phyloP scores from a whole-genome alignment of 2,329 filamentous ascomycete species.

The Parasarocladium wereldwijsianum region DNA sequence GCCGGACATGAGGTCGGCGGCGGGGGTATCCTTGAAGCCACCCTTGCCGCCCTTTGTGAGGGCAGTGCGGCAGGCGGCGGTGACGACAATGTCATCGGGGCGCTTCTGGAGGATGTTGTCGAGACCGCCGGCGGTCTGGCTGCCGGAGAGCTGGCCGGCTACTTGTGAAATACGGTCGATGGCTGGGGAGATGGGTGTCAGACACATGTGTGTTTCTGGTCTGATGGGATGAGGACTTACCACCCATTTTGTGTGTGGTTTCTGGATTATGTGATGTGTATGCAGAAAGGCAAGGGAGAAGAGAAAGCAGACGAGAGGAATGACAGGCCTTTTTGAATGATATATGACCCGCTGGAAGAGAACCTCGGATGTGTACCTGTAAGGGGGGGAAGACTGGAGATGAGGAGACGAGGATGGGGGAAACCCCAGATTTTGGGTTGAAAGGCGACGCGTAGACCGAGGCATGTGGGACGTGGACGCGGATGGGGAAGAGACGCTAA shows the following conservation, averaged over 20 bases:
- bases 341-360: no score
- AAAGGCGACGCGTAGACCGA: no score
- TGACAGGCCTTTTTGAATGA: no score
- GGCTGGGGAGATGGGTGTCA: constrained; percentile 25
- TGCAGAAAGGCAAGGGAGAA: no score
- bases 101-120: constrained; percentile 50
- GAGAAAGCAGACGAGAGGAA: no score
- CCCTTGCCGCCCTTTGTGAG: constrained; percentile 90
- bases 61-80: constrained; percentile 77
- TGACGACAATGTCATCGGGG: constrained; percentile 73
- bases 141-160: constrained; percentile 47
- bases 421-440: no score
- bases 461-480: constrained; percentile 5
- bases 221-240: constrained; percentile 6
- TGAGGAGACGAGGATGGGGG: not conserved
- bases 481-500: no score
- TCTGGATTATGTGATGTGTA: no score
- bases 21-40: constrained; percentile 86
- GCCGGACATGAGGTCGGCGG: constrained; percentile 72
- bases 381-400: not conserved
- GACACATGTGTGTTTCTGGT: not conserved
- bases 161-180: constrained; percentile 44
- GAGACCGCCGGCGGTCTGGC: constrained; percentile 35
- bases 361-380: no score
- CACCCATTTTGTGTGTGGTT: constrained; percentile 9